These are phyloP conservation scores for Fusarium oligoseptatum DNA, from an alignment of 2,329 filamentous ascomycete genomes.

Conservation along the genomic window DNA sequence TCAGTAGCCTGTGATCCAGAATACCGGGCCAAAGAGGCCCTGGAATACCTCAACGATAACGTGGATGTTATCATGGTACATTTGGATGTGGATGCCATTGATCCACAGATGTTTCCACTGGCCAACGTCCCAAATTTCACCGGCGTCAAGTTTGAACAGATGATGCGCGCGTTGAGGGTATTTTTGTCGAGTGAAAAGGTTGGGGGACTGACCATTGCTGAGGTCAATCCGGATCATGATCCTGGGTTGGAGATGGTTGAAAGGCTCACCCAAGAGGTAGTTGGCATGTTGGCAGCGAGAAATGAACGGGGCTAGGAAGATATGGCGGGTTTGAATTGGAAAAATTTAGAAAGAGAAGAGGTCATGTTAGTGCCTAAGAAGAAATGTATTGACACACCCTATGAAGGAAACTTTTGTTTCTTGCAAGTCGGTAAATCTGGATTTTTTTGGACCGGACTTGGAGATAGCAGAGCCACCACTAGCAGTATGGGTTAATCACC, in stretches of 20 bases:
- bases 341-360: no score
- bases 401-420: no score
- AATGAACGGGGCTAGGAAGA: background rate
- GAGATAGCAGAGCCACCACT: no score
- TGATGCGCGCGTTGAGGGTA: conserved; percentile 34
- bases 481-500: background rate
- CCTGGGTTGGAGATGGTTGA: conserved; percentile 30
- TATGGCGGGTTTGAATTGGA: background rate
- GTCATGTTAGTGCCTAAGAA: no score
- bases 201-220: conserved; percentile 30
- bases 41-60: conserved; percentile 21
- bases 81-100: conserved; percentile 40
- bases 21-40: conserved; percentile 21
- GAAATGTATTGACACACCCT: no score
- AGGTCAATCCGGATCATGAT: conserved; percentile 41
- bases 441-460: background rate
- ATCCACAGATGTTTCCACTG: conserved; percentile 33
- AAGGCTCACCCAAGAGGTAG: conserved; percentile 14
- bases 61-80: conserved; percentile 42
- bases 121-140: conserved; percentile 40
- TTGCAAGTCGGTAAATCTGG: no score
- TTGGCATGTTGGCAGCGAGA: conserved; percentile 16
- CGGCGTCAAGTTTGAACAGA: conserved; percentile 32
- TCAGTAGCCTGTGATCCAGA: conserved; percentile 25
- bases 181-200: conserved; percentile 23